Evolutionary conservation across 192 early-diverging fungal genomes (phyloP).

Genomic region (Podila minutissima): DNA sequence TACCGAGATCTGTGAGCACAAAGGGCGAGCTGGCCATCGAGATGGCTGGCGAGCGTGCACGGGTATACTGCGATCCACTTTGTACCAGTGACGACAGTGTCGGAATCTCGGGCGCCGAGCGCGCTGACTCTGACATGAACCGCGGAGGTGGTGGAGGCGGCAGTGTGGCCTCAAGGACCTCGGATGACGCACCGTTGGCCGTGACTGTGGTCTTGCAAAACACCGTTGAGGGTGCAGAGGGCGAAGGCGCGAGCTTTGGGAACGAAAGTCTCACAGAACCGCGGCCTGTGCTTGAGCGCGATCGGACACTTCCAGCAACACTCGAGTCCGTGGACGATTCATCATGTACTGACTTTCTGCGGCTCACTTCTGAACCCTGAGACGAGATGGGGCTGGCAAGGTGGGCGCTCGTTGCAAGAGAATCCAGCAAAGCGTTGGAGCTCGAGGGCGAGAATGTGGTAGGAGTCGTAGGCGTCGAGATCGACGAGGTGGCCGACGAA

Average conservation of each 20-base stretch:
- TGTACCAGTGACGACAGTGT: constrained; percentile 3
- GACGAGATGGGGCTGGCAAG: constrained; percentile 12
- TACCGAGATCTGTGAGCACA: constrained; percentile 10
- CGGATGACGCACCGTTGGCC: constrained; percentile 1
- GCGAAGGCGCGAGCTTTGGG: constrained; percentile 26
- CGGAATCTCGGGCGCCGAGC: constrained; percentile 8
- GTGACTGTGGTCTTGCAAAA: constrained; percentile 46
- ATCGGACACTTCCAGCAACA: constrained; percentile 13
- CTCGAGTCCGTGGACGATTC: constrained; percentile 6
- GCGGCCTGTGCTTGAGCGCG: constrained; percentile 1
- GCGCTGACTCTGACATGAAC: background rate
- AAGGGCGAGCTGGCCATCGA: constrained; percentile 23
- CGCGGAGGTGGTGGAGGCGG: constrained; percentile 4
- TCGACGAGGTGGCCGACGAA: constrained; percentile 30
- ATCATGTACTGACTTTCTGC: too few relatives aligned
- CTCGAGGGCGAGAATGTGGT: constrained; percentile 37
- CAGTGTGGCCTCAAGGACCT: constrained; percentile 1
- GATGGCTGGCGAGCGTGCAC: constrained; percentile 27
- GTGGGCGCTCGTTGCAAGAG: constrained; percentile 23
- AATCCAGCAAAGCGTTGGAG: constrained; percentile 26
- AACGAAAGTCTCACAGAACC: constrained; percentile 16
- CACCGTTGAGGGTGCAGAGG: constrained; percentile 35
- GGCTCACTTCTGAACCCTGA: too few relatives aligned
- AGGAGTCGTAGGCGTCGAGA: constrained; percentile 40
- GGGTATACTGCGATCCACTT: background rate